Evolutionary conservation across 2,329 filamentous ascomycete genomes (phyloP), one percentile per base, ranked within the genome.

Genomic region (Calonectria fujianensis): DNA sequence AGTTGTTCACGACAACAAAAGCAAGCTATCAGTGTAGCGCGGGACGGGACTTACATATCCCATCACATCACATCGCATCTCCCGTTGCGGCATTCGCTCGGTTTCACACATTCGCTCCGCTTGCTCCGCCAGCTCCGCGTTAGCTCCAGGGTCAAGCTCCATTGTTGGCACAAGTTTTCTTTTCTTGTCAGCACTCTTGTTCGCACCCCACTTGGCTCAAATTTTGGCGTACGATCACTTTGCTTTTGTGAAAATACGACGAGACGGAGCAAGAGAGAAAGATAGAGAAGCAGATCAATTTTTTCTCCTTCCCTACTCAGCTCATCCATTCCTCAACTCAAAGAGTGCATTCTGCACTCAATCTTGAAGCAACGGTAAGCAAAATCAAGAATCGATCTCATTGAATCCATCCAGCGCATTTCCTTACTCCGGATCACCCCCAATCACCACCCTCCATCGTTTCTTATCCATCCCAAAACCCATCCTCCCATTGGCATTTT

Each of bases 101-200:
- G 66, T 73, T 69, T 67, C 54, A 72, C 73, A 76, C 72, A 72
- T 64, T 77, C 76, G 71, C 76, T 72, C 73, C 74, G 75, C 74
- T 70, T 70, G 73, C 76, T 78, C 75, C 65, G 51, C 68, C 39
- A 67, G 72, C 66, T 79, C 76, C 72, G 79, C 75, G 65, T 72
- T 80, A 79, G 77, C 76, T 79, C 66, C 65, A 80, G 73, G 61
- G 67, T 59, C 75, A 65, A 77, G 57, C 67, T 74, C 72, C 59
- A 67, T 67, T 41, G 31, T 41, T 50, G 52, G n/a, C 51, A 70
- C 67, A 67, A 37, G 27, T 73, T 73, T 65, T 65, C 61, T 70
- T 69, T 66, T 45, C 63, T 77, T 69, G 70, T 76, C 75, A 76
- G 73, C 65, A 75, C 76, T 79, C 73, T 80, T 78, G 80, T 41